phyloP scores from a whole-genome alignment of 2,329 filamentous ascomycete genomes.

The Curvularia verruculosa region DNA sequence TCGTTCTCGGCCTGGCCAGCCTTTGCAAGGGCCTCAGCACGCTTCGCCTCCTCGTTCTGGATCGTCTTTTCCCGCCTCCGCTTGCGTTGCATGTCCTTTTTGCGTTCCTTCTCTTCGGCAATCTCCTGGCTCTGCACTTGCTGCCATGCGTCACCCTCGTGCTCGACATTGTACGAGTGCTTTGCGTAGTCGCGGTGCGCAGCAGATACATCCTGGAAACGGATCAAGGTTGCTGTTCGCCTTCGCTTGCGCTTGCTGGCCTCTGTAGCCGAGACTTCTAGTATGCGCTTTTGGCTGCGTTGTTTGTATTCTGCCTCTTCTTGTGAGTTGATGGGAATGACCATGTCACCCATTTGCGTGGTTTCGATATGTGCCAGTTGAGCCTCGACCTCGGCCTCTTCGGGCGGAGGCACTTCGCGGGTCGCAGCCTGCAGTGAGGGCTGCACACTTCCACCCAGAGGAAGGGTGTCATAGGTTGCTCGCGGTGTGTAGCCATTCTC shows the following conservation, averaged over 20 bases:
- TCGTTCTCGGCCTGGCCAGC: constrained; percentile 82
- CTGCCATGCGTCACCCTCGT: constrained; percentile 80
- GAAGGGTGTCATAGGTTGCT: constrained; percentile 32
- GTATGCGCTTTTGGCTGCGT: constrained; percentile 68
- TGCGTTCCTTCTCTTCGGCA: constrained; percentile 95
- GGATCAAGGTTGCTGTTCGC: constrained; percentile 61
- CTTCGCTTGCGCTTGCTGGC: constrained; percentile 69
- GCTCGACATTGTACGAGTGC: constrained; percentile 74
- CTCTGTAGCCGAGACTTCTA: constrained; percentile 70
- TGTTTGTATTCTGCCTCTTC: constrained; percentile 61
- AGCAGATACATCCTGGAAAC: constrained; percentile 65
- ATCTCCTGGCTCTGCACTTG: constrained; percentile 91
- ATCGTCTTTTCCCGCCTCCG: constrained; percentile 92
- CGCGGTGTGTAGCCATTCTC: constrained; percentile 26
- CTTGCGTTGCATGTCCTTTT: constrained; percentile 99
- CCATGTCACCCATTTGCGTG: constrained; percentile 63
- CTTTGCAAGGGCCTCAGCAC: constrained; percentile 76
- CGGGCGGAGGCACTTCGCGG: constrained; percentile 40
- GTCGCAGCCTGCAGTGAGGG: constrained; percentile 25
- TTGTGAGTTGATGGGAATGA: constrained; percentile 58
- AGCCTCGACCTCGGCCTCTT: constrained; percentile 72
- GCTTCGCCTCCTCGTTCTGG: constrained; percentile 84
- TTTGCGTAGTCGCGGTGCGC: constrained; percentile 74
- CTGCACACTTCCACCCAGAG: constrained; percentile 27
- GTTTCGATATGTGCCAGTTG: constrained; percentile 66